Evolutionary conservation across 176 grass and related monocot genomes (phyloP).

Genomic region (Coix lacrymajobi): DNA sequence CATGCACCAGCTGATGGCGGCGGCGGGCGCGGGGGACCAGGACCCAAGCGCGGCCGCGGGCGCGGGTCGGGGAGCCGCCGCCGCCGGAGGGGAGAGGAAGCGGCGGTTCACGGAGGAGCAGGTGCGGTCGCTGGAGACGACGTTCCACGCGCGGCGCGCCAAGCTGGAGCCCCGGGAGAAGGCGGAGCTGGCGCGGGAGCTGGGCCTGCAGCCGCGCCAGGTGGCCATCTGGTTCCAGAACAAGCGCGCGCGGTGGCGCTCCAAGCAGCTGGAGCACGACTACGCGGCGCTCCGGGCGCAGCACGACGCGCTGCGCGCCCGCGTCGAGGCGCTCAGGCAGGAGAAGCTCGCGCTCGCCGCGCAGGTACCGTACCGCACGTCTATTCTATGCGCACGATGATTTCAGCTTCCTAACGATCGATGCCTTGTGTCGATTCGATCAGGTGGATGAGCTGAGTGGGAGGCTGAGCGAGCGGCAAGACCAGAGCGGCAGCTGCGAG

Average conservation of each 20-base stretch:
- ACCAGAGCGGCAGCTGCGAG: conserved; percentile 29
- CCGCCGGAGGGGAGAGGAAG: conserved; percentile 36
- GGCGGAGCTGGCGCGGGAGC: conserved; percentile 69
- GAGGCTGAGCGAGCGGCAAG: conserved; percentile 18
- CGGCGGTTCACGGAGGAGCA: conserved; percentile 93
- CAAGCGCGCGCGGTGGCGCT: conserved; percentile 80
- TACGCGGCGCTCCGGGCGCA: conserved; percentile 49
- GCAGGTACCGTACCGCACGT: conserved; percentile 26
- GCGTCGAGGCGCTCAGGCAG: conserved; percentile 35
- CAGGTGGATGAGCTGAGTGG: conserved; percentile 36
- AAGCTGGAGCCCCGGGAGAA: conserved; percentile 82
- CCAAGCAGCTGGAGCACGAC: conserved; percentile 92
- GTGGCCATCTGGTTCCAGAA: conserved; percentile 99
- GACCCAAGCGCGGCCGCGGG: neutral
- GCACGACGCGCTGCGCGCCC: conserved; percentile 46
- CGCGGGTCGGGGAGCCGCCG: neutral
- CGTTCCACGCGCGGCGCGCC: conserved; percentile 58
- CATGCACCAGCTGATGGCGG: neutral
- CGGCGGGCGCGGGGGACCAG: neutral
- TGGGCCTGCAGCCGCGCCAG: conserved; percentile 88
- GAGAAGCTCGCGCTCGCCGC: conserved; percentile 45
- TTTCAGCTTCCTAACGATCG: too few relatives aligned
- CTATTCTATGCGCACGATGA: too few relatives aligned
- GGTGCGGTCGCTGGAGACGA: conserved; percentile 84
- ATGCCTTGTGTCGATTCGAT: neutral